Percentiles rank a stretch among this genome's conserved stretches.
These are phyloP conservation scores for Hypericum perforatum DNA, from an alignment of 345 rosid species.

Conservation along the genomic window DNA sequence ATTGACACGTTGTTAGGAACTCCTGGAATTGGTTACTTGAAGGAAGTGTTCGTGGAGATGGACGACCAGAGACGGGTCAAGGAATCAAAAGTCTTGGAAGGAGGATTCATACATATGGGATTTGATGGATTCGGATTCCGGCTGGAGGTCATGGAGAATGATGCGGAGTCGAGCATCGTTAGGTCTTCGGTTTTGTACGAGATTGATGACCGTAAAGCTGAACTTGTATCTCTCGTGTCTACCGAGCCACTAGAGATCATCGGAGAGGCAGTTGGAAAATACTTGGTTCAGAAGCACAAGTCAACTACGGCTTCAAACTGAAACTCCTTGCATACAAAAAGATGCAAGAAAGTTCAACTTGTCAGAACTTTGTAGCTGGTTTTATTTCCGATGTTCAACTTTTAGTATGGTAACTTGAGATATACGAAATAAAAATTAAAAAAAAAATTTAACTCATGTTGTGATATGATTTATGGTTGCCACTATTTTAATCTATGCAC, in stretches of 20 bases:
- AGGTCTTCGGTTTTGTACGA: conserved; percentile 23
- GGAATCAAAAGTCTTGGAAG: conserved; percentile 28
- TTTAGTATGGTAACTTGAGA: no score
- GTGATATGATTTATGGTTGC: no score
- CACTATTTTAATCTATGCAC: no score
- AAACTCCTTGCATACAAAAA: no score
- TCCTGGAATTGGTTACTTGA: conserved; percentile 20
- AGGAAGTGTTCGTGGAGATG: conserved; percentile 18
- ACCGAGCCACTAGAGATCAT: conserved; percentile 11
- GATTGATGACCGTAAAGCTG: conserved; percentile 20
- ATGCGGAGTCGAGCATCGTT: conserved; percentile 15
- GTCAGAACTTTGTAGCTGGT: no score
- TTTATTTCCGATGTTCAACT: no score
- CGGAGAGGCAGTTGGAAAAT: conserved; percentile 20
- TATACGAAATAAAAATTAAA: no score
- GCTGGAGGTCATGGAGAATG: conserved; percentile 31
- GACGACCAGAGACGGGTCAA: conserved; percentile 30
- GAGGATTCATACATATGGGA: conserved; percentile 22
- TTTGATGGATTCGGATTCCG: conserved; percentile 10
- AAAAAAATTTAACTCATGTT: no score
- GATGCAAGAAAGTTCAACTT: no score
- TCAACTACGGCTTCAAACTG: no score
- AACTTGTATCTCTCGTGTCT: conserved; percentile 13
- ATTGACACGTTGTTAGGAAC: conserved; percentile 12
- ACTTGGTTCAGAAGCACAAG: conserved; percentile 9